A percentile compares a stretch with the other conserved stretches of the same genome.
These are phyloP conservation scores for Geranomyces variabilis DNA, from an alignment of 192 early-diverging fungal species.

Conservation along the genomic window DNA sequence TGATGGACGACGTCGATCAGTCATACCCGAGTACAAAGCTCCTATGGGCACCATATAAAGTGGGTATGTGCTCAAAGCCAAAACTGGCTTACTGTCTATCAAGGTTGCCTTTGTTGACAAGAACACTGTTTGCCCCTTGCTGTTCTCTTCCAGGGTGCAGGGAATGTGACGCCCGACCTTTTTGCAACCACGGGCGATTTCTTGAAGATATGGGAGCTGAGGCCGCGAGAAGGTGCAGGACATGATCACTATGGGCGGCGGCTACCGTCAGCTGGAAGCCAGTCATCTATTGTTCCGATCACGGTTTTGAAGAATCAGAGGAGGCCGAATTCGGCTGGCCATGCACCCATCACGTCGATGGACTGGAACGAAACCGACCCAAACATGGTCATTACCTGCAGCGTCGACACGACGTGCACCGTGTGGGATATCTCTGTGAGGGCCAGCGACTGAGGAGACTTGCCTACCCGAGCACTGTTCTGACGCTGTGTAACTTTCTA, in stretches of 20 bases:
- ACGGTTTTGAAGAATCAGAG: constrained; percentile 22
- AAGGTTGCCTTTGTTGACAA: not conserved
- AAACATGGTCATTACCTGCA: constrained; percentile 82
- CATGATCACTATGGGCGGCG: constrained; percentile 1
- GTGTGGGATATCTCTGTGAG: constrained; percentile 91
- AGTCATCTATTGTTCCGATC: not conserved
- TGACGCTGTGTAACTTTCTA: constrained; percentile 15
- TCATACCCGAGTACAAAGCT: constrained; percentile 92
- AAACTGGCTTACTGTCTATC: too few relatives aligned
- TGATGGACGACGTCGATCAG: constrained; percentile 75
- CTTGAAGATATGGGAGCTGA: constrained; percentile 86
- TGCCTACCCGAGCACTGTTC: not conserved
- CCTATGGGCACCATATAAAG: constrained; percentile 80
- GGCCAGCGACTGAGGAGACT: not conserved
- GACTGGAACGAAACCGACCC: constrained; percentile 96
- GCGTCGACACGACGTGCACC: constrained; percentile 99
- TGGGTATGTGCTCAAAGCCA: constrained; percentile 1
- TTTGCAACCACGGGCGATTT: constrained; percentile 88
- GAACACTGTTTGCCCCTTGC: too few relatives aligned
- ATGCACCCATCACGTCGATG: constrained; percentile 92
- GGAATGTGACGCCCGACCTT: constrained; percentile 58
- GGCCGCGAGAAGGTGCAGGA: constrained; percentile 49
- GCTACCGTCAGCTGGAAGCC: not conserved
- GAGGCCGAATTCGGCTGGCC: constrained; percentile 28
- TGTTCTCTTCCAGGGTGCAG: not conserved